A percentile compares a stretch with the other conserved stretches of the same genome.
Evolutionary conservation across 257 asterid species (phyloP).

Genomic region (Mitragyna speciosa): DNA sequence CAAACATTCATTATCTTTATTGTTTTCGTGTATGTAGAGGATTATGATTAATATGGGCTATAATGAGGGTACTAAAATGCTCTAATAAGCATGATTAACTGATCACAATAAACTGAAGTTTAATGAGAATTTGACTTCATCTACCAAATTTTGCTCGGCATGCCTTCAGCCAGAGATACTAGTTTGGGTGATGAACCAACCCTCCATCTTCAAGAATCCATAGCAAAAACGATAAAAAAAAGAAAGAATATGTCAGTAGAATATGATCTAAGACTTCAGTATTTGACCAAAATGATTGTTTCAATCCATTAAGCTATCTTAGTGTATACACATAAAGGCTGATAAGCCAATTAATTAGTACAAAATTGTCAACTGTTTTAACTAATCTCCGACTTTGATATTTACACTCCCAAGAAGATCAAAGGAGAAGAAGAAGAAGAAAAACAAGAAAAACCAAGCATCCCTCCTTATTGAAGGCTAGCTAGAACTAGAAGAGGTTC

Average conservation of each 20-base stretch:
- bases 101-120: neutral
- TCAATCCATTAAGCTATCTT: slow-evolving; percentile 9
- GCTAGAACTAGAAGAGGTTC: neutral
- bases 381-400: slow-evolving; percentile 18
- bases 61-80: neutral
- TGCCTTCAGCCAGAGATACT: too few species aligned
- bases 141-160: neutral
- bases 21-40: slow-evolving; percentile 3
- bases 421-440: neutral
- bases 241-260: neutral
- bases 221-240: neutral
- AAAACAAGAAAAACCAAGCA: neutral
- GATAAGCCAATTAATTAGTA: slow-evolving; percentile 23
- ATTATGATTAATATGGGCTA: neutral
- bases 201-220: slow-evolving; percentile 1
- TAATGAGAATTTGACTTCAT: neutral
- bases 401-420: slow-evolving; percentile 34
- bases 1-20: slow-evolving; percentile 9
- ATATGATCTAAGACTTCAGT: neutral
- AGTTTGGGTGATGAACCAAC: neutral
- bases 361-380: slow-evolving; percentile 40
- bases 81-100: neutral
- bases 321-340: slow-evolving; percentile 20
- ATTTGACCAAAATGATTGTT: slow-evolving; percentile 6
- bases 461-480: neutral